Percentiles rank a stretch among this genome's conserved stretches.
These are phyloP conservation scores for Digitaria exilis DNA, from an alignment of 202 grass and related monocot species.

Conservation along the genomic window DNA sequence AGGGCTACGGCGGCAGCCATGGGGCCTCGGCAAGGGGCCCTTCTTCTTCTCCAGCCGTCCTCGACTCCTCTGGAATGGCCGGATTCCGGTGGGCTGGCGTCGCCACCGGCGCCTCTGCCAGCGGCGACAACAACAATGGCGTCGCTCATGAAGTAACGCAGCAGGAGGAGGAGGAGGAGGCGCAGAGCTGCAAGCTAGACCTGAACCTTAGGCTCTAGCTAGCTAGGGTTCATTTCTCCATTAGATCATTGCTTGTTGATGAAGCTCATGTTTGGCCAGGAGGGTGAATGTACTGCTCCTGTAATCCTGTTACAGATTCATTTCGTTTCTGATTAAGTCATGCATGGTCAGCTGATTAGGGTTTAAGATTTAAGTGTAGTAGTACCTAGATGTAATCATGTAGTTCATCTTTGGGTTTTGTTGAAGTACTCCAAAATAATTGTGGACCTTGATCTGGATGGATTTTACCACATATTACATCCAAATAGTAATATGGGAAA, in stretches of 20 bases:
- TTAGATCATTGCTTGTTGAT: not conserved
- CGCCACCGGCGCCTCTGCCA: not conserved
- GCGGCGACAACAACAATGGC: not conserved
- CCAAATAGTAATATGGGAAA: no score
- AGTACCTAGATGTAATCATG: not conserved
- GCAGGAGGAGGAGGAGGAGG: conserved; percentile 1
- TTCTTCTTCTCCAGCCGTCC: not conserved
- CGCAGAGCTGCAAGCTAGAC: conserved; percentile 26
- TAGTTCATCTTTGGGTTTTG: conserved; percentile 8
- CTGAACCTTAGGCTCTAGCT: conserved; percentile 52
- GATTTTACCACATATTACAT: no score
- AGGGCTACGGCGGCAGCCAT: conserved; percentile 17
- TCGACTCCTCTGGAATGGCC: not conserved
- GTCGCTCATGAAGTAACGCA: not conserved
- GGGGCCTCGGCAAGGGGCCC: not conserved
- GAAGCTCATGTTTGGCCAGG: not conserved
- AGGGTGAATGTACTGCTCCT: not conserved
- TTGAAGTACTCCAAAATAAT: no score
- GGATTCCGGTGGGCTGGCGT: conserved; percentile 18
- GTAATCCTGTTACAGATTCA: not conserved
- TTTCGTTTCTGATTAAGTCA: not conserved
- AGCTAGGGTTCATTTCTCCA: conserved; percentile 10
- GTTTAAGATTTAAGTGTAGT: not conserved
- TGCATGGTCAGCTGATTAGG: conserved; percentile 1
- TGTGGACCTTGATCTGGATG: no score